phyloP scores from a whole-genome alignment of 108 stramenopile genomes.

The Parietichytrium sp. region DNA sequence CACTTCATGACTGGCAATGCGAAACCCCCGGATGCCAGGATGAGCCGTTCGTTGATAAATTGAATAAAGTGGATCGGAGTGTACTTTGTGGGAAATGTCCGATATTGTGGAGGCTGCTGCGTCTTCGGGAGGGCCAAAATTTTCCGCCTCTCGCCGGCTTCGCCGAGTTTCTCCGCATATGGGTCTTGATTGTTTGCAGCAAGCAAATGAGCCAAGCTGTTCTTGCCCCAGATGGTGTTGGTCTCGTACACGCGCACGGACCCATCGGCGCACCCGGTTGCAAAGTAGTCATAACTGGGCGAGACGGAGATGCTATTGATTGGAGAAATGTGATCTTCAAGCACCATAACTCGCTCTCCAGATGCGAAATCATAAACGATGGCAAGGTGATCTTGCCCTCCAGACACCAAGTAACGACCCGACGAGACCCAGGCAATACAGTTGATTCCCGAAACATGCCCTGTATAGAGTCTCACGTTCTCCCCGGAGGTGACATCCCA shows the following conservation, averaged over 20 bases:
- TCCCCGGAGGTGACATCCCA: slow-evolving; percentile 91
- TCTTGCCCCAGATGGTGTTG: slow-evolving; percentile 1
- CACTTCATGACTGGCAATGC: neutral
- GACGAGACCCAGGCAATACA: neutral
- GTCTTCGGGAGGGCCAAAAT: neutral
- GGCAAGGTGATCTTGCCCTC: neutral
- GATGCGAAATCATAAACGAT: slow-evolving; percentile 30
- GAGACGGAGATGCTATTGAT: neutral
- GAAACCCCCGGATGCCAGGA: neutral
- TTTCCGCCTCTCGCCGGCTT: too few species aligned
- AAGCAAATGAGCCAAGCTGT: neutral
- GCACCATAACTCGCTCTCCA: slow-evolving; percentile 13
- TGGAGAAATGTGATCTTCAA: slow-evolving; percentile 3
- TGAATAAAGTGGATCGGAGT: neutral
- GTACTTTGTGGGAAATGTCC: slow-evolving; percentile 19
- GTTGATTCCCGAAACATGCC: slow-evolving; percentile 45
- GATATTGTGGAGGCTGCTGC: neutral
- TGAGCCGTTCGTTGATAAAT: slow-evolving; percentile 12
- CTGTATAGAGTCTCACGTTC: slow-evolving; percentile 81
- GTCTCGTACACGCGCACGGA: slow-evolving; percentile 23
- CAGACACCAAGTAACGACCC: slow-evolving; percentile 5
- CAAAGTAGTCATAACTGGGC: neutral
- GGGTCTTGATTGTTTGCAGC: too few species aligned
- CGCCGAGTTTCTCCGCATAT: too few species aligned
- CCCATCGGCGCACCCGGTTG: slow-evolving; percentile 1